phyloP scores from a whole-genome alignment of 176 grass and related monocot species.

The Secale cereale region DNA sequence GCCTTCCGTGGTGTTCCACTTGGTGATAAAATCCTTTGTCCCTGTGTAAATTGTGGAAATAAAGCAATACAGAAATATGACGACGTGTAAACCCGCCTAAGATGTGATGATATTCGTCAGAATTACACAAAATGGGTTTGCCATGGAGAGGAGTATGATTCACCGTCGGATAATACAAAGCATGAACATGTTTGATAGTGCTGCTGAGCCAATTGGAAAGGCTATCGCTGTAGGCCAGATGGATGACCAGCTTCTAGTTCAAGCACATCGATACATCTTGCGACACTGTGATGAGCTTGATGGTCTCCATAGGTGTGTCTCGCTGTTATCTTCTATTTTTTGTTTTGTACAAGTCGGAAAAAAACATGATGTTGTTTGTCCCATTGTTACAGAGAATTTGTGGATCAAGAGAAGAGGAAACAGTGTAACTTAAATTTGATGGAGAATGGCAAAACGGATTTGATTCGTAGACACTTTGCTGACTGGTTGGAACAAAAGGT shows the following conservation, averaged over 20 bases:
- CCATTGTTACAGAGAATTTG: too few species aligned
- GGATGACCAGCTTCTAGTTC: too few species aligned
- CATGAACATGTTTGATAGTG: too few species aligned
- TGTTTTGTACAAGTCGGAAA: not conserved
- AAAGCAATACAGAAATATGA: not conserved
- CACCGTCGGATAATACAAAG: not conserved
- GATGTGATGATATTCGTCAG: constrained; percentile 14
- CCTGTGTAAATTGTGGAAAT: not conserved
- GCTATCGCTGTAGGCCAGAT: too few species aligned
- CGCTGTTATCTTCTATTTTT: too few species aligned
- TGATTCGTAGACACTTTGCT: too few species aligned
- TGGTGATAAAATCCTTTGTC: not conserved
- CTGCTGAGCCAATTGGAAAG: too few species aligned
- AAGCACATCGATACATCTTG: not conserved
- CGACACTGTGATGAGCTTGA: not conserved
- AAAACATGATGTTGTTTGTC: not conserved
- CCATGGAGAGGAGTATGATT: not conserved
- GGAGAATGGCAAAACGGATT: too few species aligned
- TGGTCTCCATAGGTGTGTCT: not conserved
- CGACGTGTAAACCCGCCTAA: not conserved
- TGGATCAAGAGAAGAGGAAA: too few species aligned
- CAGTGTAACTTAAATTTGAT: too few species aligned
- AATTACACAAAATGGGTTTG: not conserved
- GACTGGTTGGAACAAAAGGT: too few species aligned
- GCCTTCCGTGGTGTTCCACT: not conserved